These are phyloP conservation scores for Saccharomyces uvarum DNA, from an alignment of 1,139 yeast genomes.

Conservation along the genomic window DNA sequence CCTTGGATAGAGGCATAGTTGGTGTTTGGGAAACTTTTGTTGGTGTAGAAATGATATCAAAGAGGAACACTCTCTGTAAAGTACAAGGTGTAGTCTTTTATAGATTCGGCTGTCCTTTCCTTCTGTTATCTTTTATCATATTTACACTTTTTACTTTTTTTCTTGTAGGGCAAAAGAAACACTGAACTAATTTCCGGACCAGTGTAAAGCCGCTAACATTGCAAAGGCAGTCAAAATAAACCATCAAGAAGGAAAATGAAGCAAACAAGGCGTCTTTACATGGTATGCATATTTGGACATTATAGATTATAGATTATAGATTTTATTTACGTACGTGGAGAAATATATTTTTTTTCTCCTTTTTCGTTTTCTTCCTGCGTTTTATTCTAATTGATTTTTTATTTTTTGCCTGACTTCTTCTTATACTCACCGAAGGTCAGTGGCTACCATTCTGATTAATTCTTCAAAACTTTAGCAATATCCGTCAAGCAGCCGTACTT, in stretches of 20 bases:
- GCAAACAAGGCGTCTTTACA: background rate
- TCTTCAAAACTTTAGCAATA: conserved; percentile 21
- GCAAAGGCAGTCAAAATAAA: background rate
- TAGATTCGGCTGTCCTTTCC: background rate
- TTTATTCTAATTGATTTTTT: background rate
- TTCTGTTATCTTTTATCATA: background rate
- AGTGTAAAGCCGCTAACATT: background rate
- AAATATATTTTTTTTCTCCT: background rate
- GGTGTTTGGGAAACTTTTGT: background rate
- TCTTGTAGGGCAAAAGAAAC: background rate
- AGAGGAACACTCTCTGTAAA: background rate
- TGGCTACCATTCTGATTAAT: conserved; percentile 1
- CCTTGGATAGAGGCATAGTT: conserved; percentile 18
- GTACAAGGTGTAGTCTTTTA: background rate
- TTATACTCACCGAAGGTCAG: background rate
- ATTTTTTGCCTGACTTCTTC: background rate
- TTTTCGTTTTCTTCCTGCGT: background rate
- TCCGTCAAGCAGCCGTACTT: conserved; percentile 26
- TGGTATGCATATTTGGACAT: background rate
- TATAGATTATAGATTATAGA: background rate
- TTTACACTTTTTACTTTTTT: background rate
- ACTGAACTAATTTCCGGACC: background rate
- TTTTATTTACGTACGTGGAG: background rate
- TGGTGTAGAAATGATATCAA: background rate
- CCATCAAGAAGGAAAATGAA: background rate